Evolutionary conservation across 1,284 basidiomycete species (phyloP).

Genomic region (Tilletia indica): DNA sequence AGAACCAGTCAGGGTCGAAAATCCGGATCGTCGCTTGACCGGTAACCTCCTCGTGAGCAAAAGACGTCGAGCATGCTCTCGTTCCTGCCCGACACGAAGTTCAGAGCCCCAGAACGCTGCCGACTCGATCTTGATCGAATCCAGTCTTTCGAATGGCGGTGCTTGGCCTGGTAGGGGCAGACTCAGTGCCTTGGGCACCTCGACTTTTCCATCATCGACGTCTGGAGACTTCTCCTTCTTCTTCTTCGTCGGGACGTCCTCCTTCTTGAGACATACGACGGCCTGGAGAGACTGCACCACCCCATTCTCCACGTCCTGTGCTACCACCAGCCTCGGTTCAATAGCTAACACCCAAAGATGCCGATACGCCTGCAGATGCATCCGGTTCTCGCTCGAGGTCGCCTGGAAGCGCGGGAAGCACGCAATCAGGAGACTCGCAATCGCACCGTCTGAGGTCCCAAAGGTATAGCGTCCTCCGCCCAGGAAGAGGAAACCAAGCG

Average conservation of each 20-base stretch:
- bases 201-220: too few relatives aligned
- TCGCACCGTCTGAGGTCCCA: constrained; percentile 83
- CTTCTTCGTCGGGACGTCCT: not conserved
- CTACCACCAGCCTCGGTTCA: constrained; percentile 76
- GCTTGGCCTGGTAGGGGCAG: not conserved
- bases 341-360: constrained; percentile 94
- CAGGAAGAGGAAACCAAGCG: constrained; percentile 87
- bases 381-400: constrained; percentile 78
- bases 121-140: not conserved
- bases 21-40: not conserved
- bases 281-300: constrained; percentile 27
- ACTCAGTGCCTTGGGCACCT: too few relatives aligned
- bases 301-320: constrained; percentile 60
- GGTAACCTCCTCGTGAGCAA: not conserved
- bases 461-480: constrained; percentile 89
- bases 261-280: not conserved
- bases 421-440: constrained; percentile 82
- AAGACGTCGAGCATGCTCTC: constrained; percentile 8
- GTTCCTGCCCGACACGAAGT: not conserved
- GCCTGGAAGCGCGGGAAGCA: constrained; percentile 84
- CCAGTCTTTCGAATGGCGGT: constrained; percentile 1
- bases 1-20: not conserved
- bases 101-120: not conserved
- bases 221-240: not conserved
- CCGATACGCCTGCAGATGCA: constrained; percentile 85